These are phyloP conservation scores for Schizothecium vesticola DNA, from an alignment of 495 filamentous ascomycete species.

Conservation along the genomic window DNA sequence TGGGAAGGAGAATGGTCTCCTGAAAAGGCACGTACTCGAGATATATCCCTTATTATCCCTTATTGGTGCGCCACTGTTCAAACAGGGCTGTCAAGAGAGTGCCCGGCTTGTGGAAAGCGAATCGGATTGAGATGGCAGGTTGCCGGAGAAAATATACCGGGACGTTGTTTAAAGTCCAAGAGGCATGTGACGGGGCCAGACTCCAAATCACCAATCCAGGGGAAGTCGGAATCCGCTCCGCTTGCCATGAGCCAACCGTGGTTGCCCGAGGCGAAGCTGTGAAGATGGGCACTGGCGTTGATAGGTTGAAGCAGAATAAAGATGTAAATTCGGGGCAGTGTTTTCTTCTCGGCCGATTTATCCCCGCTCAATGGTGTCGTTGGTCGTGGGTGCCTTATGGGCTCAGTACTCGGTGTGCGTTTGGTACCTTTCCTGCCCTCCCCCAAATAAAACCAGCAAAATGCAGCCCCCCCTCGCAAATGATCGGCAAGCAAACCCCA, in stretches of 20 bases:
- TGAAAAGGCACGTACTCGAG: too few relatives aligned
- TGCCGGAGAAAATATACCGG: neutral
- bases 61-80: neutral
- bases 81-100: neutral
- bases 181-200: neutral
- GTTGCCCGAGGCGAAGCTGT: neutral
- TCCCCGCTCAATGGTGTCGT: neutral
- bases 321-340: neutral
- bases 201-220: neutral
- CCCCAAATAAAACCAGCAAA: too few relatives aligned
- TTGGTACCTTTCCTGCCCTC: too few relatives aligned
- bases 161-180: neutral
- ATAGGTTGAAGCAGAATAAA: neutral
- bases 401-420: too few relatives aligned
- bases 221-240: neutral
- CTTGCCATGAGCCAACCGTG: neutral
- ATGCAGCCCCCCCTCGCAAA: too few relatives aligned
- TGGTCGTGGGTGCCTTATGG: too few relatives aligned
- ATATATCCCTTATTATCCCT: neutral
- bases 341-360: neutral
- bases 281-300: neutral
- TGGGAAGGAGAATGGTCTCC: too few relatives aligned
- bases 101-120: neutral
- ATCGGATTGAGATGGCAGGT: neutral
- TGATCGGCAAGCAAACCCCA: too few relatives aligned